Evolutionary conservation across 2,329 filamentous ascomycete genomes (phyloP), one percentile per base, ranked within the genome.

Genomic region (Leptographium wingfieldii): DNA sequence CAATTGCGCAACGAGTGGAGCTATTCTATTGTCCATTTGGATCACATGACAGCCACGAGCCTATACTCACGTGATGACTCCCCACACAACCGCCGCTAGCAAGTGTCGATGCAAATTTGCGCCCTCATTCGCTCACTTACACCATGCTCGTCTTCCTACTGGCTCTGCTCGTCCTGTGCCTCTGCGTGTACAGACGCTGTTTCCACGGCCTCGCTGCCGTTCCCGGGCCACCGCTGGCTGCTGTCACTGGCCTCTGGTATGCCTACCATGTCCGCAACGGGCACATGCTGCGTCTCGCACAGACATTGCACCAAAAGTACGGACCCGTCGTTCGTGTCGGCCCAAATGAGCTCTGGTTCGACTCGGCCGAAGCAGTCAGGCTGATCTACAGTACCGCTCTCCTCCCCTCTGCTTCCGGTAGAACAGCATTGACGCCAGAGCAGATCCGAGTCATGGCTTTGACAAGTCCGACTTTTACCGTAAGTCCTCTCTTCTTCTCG

Each of bases 391-490:
- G 77, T 78, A 62, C 22, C 73, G 27, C 6, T 38, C n/a, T 33
- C 33, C 38, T 14, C 14, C 5, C 3, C 5, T 46, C 19, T 46
- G 12, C 19, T 7, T 2, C 43, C n/a, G 16, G 6, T 9, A 2
- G 19, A 46, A n/a, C 43, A n/a, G 19, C 7, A 31, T 22, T 22
- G 27, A 57, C 48, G 43, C 5, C 43, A 7, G 11, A 43, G 11
- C 58, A 81, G 78, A 72, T n/a, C 69, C 71, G 7, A 73, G 74
- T 0, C 77, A 71, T 48, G 76, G 76, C 1, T 79, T 73, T 62
- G 74, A 77, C 40, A 81, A 81, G 64, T 77, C 77, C 0, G 74
- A 78, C 16, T 81, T 81, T 52, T 81, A 81, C 56, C 64, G 79
- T 80, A 66, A 64, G 74, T 65, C 25, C 14, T 7, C 16, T 56